Conservation (phyloP, 1,284 basidiomycete species). For the Ustilago bromivora region DNA sequence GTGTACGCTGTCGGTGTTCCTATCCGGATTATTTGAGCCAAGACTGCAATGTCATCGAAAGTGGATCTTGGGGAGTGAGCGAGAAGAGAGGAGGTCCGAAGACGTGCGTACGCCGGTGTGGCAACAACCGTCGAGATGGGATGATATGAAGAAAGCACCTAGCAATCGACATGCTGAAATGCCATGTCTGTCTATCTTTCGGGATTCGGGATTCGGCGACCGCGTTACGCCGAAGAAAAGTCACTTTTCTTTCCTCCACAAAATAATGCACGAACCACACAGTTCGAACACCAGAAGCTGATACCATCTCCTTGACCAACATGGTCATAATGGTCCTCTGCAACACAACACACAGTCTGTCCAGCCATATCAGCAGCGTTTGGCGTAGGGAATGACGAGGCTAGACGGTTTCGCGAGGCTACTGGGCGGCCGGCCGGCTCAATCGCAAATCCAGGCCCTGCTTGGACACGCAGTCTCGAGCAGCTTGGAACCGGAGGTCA, state of each 20-base stretch:
- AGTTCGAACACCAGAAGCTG: not conserved
- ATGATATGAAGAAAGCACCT: not conserved
- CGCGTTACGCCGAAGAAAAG: not conserved
- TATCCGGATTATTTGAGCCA: not conserved
- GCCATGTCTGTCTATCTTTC: not conserved
- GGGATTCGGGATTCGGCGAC: constrained; percentile 24
- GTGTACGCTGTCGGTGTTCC: not conserved
- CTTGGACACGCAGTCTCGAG: not conserved
- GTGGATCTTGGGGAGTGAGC: not conserved
- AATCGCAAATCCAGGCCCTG: constrained; percentile 11
- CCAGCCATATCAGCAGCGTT: not conserved
- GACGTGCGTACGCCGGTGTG: not conserved
- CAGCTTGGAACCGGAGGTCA: constrained; percentile 11
- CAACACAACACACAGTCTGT: not conserved
- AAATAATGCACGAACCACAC: constrained; percentile 5
- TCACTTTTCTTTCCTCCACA: constrained; percentile 16
- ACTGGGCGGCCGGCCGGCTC: constrained; percentile 11
- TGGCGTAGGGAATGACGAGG: constrained; percentile 2
- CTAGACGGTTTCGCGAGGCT: constrained; percentile 7
- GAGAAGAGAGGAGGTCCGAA: not conserved
- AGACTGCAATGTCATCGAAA: not conserved
- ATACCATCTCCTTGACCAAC: not conserved
- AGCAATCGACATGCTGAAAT: not conserved
- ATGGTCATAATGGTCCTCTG: constrained; percentile 1
- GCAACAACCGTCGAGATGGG: not conserved